Base-by-base conservation (phyloP, 768 basidiomycete species). In the Phlegmacium glaucopus region DNA sequence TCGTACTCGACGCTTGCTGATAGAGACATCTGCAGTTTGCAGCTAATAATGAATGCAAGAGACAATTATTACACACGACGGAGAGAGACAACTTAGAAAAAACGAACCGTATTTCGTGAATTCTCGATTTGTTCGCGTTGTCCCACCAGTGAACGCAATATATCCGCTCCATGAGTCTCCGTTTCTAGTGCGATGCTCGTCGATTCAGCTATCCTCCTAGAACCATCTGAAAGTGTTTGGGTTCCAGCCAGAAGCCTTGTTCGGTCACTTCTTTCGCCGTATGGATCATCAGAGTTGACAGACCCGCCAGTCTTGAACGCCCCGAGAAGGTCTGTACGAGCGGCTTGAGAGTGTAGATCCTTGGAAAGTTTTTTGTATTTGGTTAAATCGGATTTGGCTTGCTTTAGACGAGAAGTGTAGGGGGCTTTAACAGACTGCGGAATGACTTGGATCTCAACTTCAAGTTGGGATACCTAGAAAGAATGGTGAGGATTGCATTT, bases 61-160 rank as follows among this genome's bases (percentile, higher is more conserved):
- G 22, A 22, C 22, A n/a, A n/a, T n/a, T n/a, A n/a, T n/a, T n/a
- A n/a, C n/a, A 5, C 22, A 5, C 22, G 22, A 22, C 3, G 30
- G 34, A 47, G 26, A 15, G 26, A 15, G 11, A 25, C 25, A n/a
- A 6, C 8, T n/a, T n/a, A 15, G 35, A 9, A 16, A 22, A 16
- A 43, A 16, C n/a, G n/a, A 40, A 93, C 90, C 59, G 82, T 89
- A 68, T 92, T 87, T 55, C 92, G 68, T 9, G 92, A 76, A 59
- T 90, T 87, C 70, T 92, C 88, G 48, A 97, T 91, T 65, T 90
- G 90, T 63, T 95, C 94, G 49, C 94, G 68, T 70, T 97, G 94
- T 0, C 78, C 76, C 48, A 90, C 70, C 59, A 97, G 70, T 54
- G 78, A 86, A 54, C 85, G 68, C 65, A 97, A 58, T 54, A 96